Base-by-base conservation (phyloP, 148 eudicot genomes). In the Chenopodium quinoa region DNA sequence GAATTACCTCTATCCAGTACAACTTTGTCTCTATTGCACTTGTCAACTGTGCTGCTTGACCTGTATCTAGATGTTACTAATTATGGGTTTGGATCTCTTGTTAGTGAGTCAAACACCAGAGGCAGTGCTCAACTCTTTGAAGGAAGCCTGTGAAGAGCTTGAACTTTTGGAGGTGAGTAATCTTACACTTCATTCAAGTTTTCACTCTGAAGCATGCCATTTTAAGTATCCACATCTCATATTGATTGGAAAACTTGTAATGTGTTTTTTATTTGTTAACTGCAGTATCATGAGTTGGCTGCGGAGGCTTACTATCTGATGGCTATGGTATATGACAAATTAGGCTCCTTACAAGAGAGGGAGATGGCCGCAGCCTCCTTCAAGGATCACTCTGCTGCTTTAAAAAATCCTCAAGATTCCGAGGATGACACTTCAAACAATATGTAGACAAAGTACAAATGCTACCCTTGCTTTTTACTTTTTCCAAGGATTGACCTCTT, bases 251-350 rank as follows among this genome's bases (percentile, higher is more conserved):
- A 78, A 23, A 23, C 23, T 25, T 54, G 16, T 4, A 6, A 60
- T 19, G 23, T 46, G 4, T 34, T 58, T 69, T 63, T 44, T 77
- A 31, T 34, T 44, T 58, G 23, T 46, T 47, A 48, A 52, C n/a
- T 85, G 81, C 82, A 96, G 99, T 91, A 92, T 87, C 97, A 92
- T 75, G 97, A 94, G 84, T 83, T 96, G 88, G 98, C 92, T 0
- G 90, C 93, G 0, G 99, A 96, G 86, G 98, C 94, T 47, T 96
- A 86, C 85, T 94, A 96, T 88, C 85, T 94, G 90, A 84, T 85
- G 91, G 98, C 98, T 20, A 84, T 89, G 73, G 90, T 92, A 54
- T 90, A 87, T 63, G 88, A 94, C 89, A 90, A 88, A 85, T 79
- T 94, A 64, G 95, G 95, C 46, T 78, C 81, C 81, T 71, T 83